A percentile compares a stretch with the other conserved stretches of the same genome.
Conservation (phyloP, 179 eudicot species). For the Pouteria campechiana region DNA sequence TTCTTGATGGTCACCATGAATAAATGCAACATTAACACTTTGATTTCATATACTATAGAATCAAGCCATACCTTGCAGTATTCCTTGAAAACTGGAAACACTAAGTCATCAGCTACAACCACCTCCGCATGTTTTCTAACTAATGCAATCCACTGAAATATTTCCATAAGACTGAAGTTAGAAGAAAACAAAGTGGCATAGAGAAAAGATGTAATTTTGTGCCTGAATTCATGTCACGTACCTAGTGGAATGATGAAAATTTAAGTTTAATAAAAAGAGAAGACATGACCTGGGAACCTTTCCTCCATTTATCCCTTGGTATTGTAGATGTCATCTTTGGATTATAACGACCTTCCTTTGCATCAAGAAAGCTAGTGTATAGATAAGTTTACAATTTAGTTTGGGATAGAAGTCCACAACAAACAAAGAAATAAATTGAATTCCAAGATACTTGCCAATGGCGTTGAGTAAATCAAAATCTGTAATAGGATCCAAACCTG, state of each 20-base stretch:
- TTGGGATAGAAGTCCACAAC: background rate
- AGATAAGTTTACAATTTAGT: background rate
- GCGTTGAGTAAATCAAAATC: background rate
- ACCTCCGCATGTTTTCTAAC: constrained; percentile 12
- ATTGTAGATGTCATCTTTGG: constrained; percentile 8
- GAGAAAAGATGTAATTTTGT: background rate
- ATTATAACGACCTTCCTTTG: constrained; percentile 6
- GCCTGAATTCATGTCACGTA: background rate
- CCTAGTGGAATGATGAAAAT: background rate
- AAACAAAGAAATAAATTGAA: background rate
- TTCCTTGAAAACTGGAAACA: constrained; percentile 7
- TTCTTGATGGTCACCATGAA: no score
- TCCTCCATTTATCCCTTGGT: constrained; percentile 11
- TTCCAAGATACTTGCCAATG: no score
- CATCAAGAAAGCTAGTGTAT: constrained; percentile 8
- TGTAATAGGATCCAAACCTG: constrained; percentile 1
- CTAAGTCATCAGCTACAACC: constrained; percentile 7
- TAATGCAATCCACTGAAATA: constrained; percentile 12
- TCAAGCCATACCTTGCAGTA: constrained; percentile 6
- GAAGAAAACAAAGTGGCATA: no score
- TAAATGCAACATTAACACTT: no score
- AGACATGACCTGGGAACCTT: constrained; percentile 13
- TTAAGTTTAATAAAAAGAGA: background rate
- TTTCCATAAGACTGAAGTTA: background rate
- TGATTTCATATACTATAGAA: no score